These are phyloP conservation scores for Oryza glaberrima DNA, from an alignment of 176 grass and related monocot genomes.

Conservation along the genomic window DNA sequence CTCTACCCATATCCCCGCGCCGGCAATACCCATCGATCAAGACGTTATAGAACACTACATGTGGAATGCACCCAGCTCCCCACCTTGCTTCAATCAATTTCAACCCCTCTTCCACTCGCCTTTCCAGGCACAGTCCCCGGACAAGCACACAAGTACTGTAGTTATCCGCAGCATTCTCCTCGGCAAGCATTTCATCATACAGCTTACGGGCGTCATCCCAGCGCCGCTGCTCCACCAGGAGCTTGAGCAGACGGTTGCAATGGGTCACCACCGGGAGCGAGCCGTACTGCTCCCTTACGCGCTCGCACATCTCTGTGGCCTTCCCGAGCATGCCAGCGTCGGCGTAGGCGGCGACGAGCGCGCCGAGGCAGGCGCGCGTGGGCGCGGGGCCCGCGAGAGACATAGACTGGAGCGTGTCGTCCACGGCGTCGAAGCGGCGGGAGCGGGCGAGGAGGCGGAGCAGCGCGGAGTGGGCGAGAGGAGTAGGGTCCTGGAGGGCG, in stretches of 20 bases:
- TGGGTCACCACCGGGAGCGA: slow-evolving; percentile 33
- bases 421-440: slow-evolving; percentile 36
- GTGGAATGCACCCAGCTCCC: slow-evolving; percentile 63
- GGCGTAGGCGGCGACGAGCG: slow-evolving; percentile 40
- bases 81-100: slow-evolving; percentile 76
- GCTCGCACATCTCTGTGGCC: slow-evolving; percentile 41
- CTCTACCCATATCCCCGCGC: slow-evolving; percentile 47
- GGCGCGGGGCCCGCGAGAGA: slow-evolving; percentile 23
- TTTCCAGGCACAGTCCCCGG: slow-evolving; percentile 67
- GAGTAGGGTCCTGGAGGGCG: not conserved
- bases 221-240: slow-evolving; percentile 45
- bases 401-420: slow-evolving; percentile 32
- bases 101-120: slow-evolving; percentile 66
- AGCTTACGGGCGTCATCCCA: slow-evolving; percentile 50
- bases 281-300: slow-evolving; percentile 34
- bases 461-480: slow-evolving; percentile 49
- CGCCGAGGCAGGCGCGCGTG: slow-evolving; percentile 34
- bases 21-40: slow-evolving; percentile 75
- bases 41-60: slow-evolving; percentile 67
- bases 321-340: slow-evolving; percentile 35
- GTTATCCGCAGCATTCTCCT: slow-evolving; percentile 52
- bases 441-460: slow-evolving; percentile 42
- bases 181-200: slow-evolving; percentile 71
- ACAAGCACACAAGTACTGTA: slow-evolving; percentile 76
- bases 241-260: slow-evolving; percentile 59